Evolutionary conservation across 1,284 basidiomycete genomes (phyloP).

Genomic region (Tilletiaria anomala): DNA sequence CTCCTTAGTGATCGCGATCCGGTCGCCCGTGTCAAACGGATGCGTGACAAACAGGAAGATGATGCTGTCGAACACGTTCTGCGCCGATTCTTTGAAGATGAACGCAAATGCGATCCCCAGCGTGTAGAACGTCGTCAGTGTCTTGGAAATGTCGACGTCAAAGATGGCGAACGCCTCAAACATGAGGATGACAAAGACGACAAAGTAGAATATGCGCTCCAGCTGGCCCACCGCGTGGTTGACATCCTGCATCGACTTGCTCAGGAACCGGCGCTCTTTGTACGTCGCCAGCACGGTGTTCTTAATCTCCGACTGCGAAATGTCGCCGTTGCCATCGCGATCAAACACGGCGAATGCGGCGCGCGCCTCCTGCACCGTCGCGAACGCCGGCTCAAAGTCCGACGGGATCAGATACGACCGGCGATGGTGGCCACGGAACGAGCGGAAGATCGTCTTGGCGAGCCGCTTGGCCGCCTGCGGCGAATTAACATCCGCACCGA

Average conservation of each 20-base stretch:
- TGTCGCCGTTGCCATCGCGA: slow-evolving; percentile 58
- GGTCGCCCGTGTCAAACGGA: slow-evolving; percentile 34
- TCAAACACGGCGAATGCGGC: slow-evolving; percentile 58
- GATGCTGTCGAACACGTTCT: slow-evolving; percentile 36
- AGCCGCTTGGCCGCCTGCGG: slow-evolving; percentile 45
- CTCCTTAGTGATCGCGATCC: slow-evolving; percentile 17
- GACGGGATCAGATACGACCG: slow-evolving; percentile 50
- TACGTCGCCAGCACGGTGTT: slow-evolving; percentile 46
- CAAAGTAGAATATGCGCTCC: slow-evolving; percentile 20
- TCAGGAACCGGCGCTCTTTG: slow-evolving; percentile 34
- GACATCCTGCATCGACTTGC: slow-evolving; percentile 30
- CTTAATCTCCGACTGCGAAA: slow-evolving; percentile 63
- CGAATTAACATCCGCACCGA: slow-evolving; percentile 30
- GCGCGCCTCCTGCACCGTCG: slow-evolving; percentile 48
- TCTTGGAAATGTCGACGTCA: slow-evolving; percentile 28
- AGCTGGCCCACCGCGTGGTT: slow-evolving; percentile 31
- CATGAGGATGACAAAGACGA: slow-evolving; percentile 22
- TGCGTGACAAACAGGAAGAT: slow-evolving; percentile 36
- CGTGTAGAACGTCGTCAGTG: slow-evolving; percentile 32
- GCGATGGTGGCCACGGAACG: slow-evolving; percentile 47
- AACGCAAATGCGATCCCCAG: slow-evolving; percentile 34
- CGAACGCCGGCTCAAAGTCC: slow-evolving; percentile 59
- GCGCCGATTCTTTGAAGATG: slow-evolving; percentile 34
- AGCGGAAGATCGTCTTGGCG: slow-evolving; percentile 54
- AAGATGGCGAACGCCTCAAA: slow-evolving; percentile 35